These are phyloP conservation scores for Vararia minispora DNA, from an alignment of 768 basidiomycete genomes.

Conservation along the genomic window DNA sequence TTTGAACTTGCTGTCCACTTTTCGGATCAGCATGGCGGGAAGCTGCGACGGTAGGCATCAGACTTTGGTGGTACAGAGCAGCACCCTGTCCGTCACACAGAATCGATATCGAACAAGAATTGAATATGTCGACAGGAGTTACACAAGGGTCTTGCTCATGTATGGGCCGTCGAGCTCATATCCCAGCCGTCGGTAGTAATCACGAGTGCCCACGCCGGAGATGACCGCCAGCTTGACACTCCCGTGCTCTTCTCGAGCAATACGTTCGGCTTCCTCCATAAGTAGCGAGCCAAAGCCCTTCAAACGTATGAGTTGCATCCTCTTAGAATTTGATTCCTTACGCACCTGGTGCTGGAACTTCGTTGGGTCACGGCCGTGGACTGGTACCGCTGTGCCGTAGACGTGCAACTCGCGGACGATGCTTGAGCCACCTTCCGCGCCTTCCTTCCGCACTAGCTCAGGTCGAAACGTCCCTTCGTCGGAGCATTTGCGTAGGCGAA, in stretches of 20 bases:
- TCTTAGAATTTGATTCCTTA: slow-evolving; percentile 1
- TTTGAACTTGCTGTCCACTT: too few species aligned
- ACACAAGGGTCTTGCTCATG: slow-evolving; percentile 76
- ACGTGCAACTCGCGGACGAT: slow-evolving; percentile 96
- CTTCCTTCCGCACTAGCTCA: slow-evolving; percentile 63
- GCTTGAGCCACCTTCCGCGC: slow-evolving; percentile 70
- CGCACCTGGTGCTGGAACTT: slow-evolving; percentile 92
- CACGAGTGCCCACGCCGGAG: slow-evolving; percentile 92
- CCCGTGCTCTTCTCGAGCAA: slow-evolving; percentile 94
- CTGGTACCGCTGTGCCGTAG: slow-evolving; percentile 95
- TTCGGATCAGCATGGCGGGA: too few species aligned
- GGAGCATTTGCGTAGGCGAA: slow-evolving; percentile 89
- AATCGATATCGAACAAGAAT: slow-evolving; percentile 6
- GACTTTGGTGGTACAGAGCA: slow-evolving; percentile 1
- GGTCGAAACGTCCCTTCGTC: slow-evolving; percentile 96
- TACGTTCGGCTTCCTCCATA: slow-evolving; percentile 99
- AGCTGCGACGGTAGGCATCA: too few species aligned
- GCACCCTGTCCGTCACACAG: too few species aligned
- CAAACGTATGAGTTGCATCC: slow-evolving; percentile 9
- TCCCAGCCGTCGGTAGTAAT: slow-evolving; percentile 91
- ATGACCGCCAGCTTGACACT: slow-evolving; percentile 96
- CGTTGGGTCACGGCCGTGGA: slow-evolving; percentile 94
- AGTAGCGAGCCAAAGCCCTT: slow-evolving; percentile 93
- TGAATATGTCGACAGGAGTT: not conserved
- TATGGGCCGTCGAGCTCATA: slow-evolving; percentile 95